Base-by-base conservation (phyloP, 192 early-diverging fungal species). In the Coemansia furcata region DNA sequence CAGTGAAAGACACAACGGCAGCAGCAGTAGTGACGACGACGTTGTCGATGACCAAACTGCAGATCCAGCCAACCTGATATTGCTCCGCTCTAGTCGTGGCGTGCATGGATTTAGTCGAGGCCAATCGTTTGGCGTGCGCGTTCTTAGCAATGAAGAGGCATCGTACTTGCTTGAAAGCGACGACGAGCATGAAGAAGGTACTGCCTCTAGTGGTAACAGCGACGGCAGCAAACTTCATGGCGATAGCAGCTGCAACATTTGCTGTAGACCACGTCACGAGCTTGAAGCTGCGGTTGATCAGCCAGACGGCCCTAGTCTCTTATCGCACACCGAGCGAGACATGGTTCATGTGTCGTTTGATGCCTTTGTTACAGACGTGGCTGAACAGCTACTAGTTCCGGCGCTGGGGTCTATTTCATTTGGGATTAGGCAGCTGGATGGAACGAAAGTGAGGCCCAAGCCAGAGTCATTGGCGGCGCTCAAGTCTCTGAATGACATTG, bases 341-440 rank as follows among this genome's bases (percentile, higher is more conserved):
- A 55, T 82, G 37, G 43, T 71, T 15, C 17, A 49, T 30, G 44
- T 59, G 23, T 69, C 77, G 14, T 67, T 71, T 40, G 44, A 65
- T 7, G 32, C 72, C 14, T 68, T 73, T 62, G 63, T 63, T 15
- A 37, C 67, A 12, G 70, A 38, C 14, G 43, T 67, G 59, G 49
- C 61, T 1, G 14, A 35, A 7, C 21, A 44, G 15, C 21, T 37
- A 4, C 50, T 71, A 17, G 21, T 42, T 6, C 74, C 44, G 26
- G 70, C 70, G 3, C 63, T 62, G 26, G 71, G 54, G 9, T 66
- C 74, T 21, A 12, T 65, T n/a, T 63, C 67, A 14, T 72, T 85
- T 78, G 69, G 63, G 6, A 64, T 72, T 36, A 11, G 68, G 36
- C 60, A 61, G 59, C 35, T 75, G 15, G 52, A 55, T 33, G 63